Evolutionary conservation across 2,329 filamentous ascomycete genomes (phyloP).

Genomic region (Neocatenulostroma microsporum): DNA sequence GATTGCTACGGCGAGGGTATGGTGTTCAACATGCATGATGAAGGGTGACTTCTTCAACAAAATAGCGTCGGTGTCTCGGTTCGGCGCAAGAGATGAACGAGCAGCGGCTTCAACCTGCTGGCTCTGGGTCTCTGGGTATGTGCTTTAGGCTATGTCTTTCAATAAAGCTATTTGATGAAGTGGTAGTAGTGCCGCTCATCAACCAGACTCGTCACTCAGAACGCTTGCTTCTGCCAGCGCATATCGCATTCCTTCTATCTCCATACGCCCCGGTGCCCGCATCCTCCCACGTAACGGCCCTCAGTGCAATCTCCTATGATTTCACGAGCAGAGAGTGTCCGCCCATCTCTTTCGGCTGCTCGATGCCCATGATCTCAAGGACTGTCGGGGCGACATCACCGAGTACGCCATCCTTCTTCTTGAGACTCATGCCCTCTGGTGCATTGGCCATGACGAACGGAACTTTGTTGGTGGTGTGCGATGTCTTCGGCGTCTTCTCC

Average conservation of each 20-base stretch:
- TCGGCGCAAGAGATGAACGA: background rate
- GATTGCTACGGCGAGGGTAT: background rate
- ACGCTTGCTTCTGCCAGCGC: background rate
- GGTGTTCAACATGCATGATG: constrained; percentile 4
- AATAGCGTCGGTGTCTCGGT: constrained; percentile 8
- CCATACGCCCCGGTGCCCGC: background rate
- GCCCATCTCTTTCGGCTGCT: constrained; percentile 87
- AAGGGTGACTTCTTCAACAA: constrained; percentile 1
- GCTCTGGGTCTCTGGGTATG: too few species aligned
- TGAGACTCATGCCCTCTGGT: constrained; percentile 77
- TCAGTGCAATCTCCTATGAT: constrained; percentile 20
- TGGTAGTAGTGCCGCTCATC: too few species aligned
- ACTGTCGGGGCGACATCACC: constrained; percentile 96
- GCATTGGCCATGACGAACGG: constrained; percentile 98
- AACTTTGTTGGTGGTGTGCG: constrained; percentile 95
- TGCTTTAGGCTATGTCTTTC: too few species aligned
- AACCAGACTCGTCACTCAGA: too few species aligned
- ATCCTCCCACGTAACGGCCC: background rate
- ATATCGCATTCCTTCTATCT: background rate
- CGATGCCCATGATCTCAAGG: constrained; percentile 80
- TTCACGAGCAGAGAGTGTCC: constrained; percentile 77
- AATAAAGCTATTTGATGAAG: too few species aligned
- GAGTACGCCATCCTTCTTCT: constrained; percentile 79
- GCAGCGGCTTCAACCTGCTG: constrained; percentile 7
- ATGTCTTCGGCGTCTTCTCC: constrained; percentile 94